Conservation (phyloP, 2,329 filamentous ascomycete genomes). For the Fusarium sp. region DNA sequence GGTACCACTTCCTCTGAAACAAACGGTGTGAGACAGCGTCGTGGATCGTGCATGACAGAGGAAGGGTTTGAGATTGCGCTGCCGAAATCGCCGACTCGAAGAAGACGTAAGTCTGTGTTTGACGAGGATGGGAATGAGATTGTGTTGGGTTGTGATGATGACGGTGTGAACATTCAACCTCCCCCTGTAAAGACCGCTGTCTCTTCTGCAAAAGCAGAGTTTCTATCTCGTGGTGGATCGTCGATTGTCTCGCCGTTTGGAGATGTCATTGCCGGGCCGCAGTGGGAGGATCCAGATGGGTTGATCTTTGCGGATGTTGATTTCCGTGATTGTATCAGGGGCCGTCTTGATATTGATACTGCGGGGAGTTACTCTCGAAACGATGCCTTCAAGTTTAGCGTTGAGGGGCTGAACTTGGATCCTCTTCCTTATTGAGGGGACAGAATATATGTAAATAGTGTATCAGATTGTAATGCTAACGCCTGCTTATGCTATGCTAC, state of each 20-base stretch:
- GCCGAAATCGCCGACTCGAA: slow-evolving; percentile 43
- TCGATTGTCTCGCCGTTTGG: slow-evolving; percentile 83
- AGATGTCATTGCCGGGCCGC: slow-evolving; percentile 79
- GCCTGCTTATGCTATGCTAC: not conserved
- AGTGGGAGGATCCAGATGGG: slow-evolving; percentile 81
- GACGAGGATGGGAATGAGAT: slow-evolving; percentile 67
- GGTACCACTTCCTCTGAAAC: not conserved
- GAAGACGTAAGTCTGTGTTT: slow-evolving; percentile 54
- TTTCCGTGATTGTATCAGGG: slow-evolving; percentile 86
- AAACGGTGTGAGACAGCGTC: slow-evolving; percentile 13
- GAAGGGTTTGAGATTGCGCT: slow-evolving; percentile 60
- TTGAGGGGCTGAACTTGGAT: slow-evolving; percentile 66
- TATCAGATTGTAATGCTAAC: slow-evolving; percentile 27
- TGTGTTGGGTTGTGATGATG: slow-evolving; percentile 52
- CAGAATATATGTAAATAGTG: not conserved
- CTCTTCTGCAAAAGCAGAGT: slow-evolving; percentile 49
- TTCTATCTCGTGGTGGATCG: slow-evolving; percentile 79
- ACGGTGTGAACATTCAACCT: slow-evolving; percentile 24
- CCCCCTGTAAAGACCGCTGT: not conserved
- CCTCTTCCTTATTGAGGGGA: slow-evolving; percentile 62
- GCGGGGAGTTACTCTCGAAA: slow-evolving; percentile 85
- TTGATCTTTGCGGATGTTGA: slow-evolving; percentile 80
- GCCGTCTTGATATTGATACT: slow-evolving; percentile 83
- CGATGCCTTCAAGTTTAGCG: slow-evolving; percentile 69
- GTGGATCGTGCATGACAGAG: slow-evolving; percentile 54